Base-by-base conservation (phyloP, 352 stramenopile species). In the Pythium vanterpoolii region DNA sequence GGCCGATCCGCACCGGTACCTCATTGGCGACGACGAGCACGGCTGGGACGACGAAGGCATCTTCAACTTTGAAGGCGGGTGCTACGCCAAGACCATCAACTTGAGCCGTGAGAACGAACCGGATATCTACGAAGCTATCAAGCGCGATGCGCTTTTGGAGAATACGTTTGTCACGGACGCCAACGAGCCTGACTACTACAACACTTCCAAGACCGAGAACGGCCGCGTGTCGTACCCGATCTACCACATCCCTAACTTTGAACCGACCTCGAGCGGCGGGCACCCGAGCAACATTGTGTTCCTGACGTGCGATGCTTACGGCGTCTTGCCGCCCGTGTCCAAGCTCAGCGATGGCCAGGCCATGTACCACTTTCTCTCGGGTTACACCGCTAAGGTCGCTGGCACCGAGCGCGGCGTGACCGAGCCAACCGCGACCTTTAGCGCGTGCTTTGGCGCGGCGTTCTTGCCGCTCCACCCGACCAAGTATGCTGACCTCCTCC, bases 1-100 rank as follows among this genome's bases (percentile, higher is more conserved):
- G 56, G 83, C 88, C 36, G 88, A 96, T 69, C 87, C 88, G 7
- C 87, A 87, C 63, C 81, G 87, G 27, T 74, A 87, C 59, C 81
- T 99, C 48, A 98, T 99, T 64, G 96, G 96, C 50, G 96, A 98
- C 66, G 95, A 99, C 66, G 74, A 83, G 59, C 74, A 83, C 53
- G 74, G 72, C 56, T 83, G 74, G 74, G 74, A 83, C 62, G 61
- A 80, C 45, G 66, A 89, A 53, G 95, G 96, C 57, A 83, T 99
- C 52, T 99, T 98, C 79, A 98, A 99, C 81, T 98, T 99, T 79
- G 96, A 98, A 72, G 96, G 96, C 60, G 96, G 96, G 30, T 98
- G 96, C 79, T 98, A 98, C 74, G 96, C 96, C 63, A 98, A 98
- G 85, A 98, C 92, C 14, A 98, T 98, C 68, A 92, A 98, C 64